Conservation (phyloP, 768 basidiomycete species). For the Rubroboletus satanas region DNA sequence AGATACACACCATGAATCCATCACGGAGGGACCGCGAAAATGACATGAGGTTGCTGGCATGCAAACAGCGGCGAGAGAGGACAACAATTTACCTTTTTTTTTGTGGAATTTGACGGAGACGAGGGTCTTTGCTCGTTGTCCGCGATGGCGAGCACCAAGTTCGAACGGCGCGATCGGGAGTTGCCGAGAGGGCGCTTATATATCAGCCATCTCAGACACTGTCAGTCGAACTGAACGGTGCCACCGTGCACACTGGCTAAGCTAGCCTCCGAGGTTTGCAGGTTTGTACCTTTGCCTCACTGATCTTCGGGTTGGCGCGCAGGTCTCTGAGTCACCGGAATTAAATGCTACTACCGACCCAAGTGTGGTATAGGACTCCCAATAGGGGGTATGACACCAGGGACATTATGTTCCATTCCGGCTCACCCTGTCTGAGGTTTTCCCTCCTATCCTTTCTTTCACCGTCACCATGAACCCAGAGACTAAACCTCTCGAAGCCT, state of each 20-base stretch:
- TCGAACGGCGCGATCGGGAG: conserved; percentile 14
- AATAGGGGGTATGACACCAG: conserved; percentile 8
- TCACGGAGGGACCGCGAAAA: conserved; percentile 2
- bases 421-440: neutral
- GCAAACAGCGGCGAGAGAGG: neutral
- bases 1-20: conserved; percentile 28
- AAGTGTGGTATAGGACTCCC: neutral
- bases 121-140: conserved; percentile 34
- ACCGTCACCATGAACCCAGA: conserved; percentile 25
- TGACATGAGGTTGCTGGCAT: neutral
- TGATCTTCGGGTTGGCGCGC: neutral
- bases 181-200: conserved; percentile 24
- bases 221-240: neutral
- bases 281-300: neutral
- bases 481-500: conserved; percentile 21
- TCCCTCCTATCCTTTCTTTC: neutral
- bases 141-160: conserved; percentile 28
- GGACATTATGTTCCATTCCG: neutral
- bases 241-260: too few species aligned
- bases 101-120: conserved; percentile 9
- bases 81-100: conserved; percentile 19
- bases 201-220: neutral
- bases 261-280: neutral
- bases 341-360: neutral
- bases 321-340: neutral